Conservation (phyloP, 257 asterid species). For the Buddleja alternifolia region DNA sequence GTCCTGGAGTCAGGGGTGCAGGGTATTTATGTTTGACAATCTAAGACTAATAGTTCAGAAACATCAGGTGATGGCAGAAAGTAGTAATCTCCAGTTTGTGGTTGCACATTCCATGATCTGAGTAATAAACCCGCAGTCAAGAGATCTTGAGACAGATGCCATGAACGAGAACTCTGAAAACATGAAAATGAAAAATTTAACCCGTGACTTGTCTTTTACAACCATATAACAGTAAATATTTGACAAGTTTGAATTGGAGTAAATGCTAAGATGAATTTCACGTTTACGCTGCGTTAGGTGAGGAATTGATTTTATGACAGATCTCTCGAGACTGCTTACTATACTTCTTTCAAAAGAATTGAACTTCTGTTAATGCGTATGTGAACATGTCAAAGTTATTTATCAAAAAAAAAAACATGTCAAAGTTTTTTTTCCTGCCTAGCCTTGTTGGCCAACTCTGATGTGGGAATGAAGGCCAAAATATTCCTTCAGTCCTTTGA, state of each 20-base stretch:
- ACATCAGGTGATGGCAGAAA: conserved; percentile 52
- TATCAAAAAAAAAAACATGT: too few relatives aligned
- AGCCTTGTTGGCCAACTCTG: background rate
- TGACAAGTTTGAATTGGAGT: background rate
- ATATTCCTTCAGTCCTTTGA: background rate
- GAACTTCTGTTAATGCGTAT: background rate
- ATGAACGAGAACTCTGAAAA: too few relatives aligned
- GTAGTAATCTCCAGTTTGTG: conserved; percentile 50
- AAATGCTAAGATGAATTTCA: background rate
- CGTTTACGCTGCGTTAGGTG: background rate
- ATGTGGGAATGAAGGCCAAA: background rate
- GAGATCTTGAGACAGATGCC: too few relatives aligned
- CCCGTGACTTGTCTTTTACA: background rate
- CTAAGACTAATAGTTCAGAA: conserved; percentile 36
- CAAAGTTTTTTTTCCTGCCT: background rate
- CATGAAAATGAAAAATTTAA: background rate
- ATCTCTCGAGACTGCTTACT: background rate
- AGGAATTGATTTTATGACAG: background rate
- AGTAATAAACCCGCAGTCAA: too few relatives aligned
- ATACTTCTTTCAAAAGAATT: background rate
- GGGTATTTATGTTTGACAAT: conserved; percentile 19
- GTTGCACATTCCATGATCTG: conserved; percentile 47
- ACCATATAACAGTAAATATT: background rate
- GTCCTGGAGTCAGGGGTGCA: conserved; percentile 27
- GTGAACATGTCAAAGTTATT: background rate